A percentile compares a stretch with the other conserved stretches of the same genome.
Conservation (phyloP, 139 green algal genomes). For the Chlamydomonas sp. region DNA sequence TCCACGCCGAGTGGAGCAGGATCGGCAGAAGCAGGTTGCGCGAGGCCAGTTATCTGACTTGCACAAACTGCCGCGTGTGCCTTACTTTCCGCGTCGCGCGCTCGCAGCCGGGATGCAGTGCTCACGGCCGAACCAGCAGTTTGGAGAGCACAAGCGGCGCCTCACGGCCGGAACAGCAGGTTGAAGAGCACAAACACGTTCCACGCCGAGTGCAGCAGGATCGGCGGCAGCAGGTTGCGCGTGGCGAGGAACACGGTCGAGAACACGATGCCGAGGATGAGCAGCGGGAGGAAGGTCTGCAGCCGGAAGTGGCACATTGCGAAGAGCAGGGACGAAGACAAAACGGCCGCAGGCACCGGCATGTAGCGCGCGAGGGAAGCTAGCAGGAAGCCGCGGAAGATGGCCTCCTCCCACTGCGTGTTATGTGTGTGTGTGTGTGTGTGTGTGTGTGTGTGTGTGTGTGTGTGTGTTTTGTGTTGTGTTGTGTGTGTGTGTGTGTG, state of each 20-base stretch:
- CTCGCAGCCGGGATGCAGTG: no score
- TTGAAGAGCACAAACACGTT: constrained; percentile 51
- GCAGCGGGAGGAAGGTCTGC: constrained; percentile 76
- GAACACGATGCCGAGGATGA: constrained; percentile 83
- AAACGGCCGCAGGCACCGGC: constrained; percentile 38
- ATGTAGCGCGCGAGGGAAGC: constrained; percentile 71
- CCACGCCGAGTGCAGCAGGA: constrained; percentile 73
- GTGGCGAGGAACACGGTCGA: constrained; percentile 61
- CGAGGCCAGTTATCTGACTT: constrained; percentile 57
- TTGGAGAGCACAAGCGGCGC: no score
- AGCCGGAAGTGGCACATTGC: constrained; percentile 61
- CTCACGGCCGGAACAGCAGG: no score
- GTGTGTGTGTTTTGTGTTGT: no score
- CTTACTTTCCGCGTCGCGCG: no score
- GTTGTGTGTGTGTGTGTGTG: no score
- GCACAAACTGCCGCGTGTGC: no score
- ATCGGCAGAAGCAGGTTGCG: constrained; percentile 63
- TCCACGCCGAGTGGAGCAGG: constrained; percentile 74
- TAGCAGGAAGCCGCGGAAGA: constrained; percentile 93
- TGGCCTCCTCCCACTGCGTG: constrained; percentile 27
- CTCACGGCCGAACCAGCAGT: no score
- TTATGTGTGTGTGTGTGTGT: no score
- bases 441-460: no score
- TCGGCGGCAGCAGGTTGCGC: constrained; percentile 57
- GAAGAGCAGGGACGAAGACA: constrained; percentile 61